Evolutionary conservation across 257 asterid genomes (phyloP), one percentile per base, ranked within the genome.

Genomic region (Plantago ovata): DNA sequence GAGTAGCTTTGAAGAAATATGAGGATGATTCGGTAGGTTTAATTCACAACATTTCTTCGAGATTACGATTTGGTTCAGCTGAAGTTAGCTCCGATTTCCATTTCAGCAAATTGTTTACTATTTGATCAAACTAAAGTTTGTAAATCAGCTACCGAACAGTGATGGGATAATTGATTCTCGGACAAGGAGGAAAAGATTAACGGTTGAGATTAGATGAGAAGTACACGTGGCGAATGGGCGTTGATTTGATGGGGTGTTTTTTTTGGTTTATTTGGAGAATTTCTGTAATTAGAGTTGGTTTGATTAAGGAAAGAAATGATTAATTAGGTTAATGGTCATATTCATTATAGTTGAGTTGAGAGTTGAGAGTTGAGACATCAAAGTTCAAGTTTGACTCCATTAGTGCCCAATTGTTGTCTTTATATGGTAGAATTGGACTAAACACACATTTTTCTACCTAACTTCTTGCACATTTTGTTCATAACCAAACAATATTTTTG

Each of bases 21-120:
- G 72, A 48, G 49, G 24, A 9, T 42, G 61, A 55, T 28, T 52
- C 45, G 59, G 70, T 62, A 47, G 63, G 60, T 24, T 60, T 57
- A 71, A 76, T 71, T 51, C 65, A 61, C 14, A 10, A 63, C 78
- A 73, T 81, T 61, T 60, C 94, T 84, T 84, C 10, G 77, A 75
- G 64, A 58, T 75, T 72, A 81, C 83, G 94, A 72, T 75, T 77
- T 71, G 67, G 71, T 65, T 36, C n/a, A 50, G 28, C 56, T 32
- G 56, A 20, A 20, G 56, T 50, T 50, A 50, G 56, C 54, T 49
- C 23, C n/a, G 54, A 49, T 53, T 28, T 53, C 59, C 40, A 53
- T 33, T 24, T 53, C 23, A 50, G 38, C 38, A 53, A 53, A 53
- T n/a, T 23, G 12, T 5, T 21, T 23, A 10, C 13, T n/a, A 49